phyloP scores from a whole-genome alignment of 306 rosid species.

The Cucurbita maxima region DNA sequence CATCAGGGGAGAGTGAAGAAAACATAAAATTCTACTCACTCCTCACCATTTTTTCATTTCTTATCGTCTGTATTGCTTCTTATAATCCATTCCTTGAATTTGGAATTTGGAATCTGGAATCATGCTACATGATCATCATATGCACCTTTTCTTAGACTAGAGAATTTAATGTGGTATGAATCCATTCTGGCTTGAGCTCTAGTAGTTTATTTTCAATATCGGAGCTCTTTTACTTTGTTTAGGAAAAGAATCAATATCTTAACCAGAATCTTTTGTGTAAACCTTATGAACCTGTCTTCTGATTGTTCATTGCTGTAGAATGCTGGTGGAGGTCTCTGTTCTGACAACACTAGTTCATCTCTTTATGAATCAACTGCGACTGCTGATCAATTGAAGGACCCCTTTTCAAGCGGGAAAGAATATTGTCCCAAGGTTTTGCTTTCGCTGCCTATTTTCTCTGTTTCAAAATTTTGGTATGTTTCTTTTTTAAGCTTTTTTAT shows the following conservation, averaged over 20 bases:
- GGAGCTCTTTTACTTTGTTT: not conserved
- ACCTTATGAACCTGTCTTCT: not conserved
- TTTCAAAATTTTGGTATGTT: not conserved
- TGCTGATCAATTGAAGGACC: slow-evolving; percentile 26
- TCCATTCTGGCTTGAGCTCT: not conserved
- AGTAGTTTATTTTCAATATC: not conserved
- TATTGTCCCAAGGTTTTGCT: slow-evolving; percentile 42
- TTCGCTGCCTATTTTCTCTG: not conserved
- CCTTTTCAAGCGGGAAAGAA: slow-evolving; percentile 38
- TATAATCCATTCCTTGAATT: not conserved
- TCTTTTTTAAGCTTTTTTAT: not conserved
- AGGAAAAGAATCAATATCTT: not conserved
- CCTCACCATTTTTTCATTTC: not conserved
- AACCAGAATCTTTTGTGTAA: not conserved
- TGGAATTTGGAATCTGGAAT: not conserved
- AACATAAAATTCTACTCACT: not conserved
- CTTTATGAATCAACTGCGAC: not conserved
- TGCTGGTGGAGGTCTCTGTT: not conserved
- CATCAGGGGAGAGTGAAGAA: not conserved
- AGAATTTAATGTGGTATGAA: not conserved
- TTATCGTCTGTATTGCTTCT: not conserved
- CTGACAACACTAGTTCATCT: not conserved
- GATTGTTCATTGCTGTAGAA: not conserved
- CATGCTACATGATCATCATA: not conserved
- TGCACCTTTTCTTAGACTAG: not conserved